Conservation (phyloP, 23 red algal species). For the Gracilaria domingensis region DNA sequence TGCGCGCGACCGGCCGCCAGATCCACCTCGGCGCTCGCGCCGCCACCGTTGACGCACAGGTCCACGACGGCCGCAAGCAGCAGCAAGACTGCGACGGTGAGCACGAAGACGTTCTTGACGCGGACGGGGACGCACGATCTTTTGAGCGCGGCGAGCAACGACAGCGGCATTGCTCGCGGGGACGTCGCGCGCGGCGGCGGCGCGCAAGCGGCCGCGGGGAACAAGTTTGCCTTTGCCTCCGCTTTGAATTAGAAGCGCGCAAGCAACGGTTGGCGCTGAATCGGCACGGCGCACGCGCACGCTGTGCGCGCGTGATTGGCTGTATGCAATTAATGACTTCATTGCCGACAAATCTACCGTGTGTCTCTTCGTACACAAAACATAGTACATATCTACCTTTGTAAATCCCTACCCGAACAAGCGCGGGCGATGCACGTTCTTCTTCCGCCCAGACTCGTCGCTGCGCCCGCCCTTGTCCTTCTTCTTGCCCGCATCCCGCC, state of each 20-base stretch:
- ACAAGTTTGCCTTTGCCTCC: no score
- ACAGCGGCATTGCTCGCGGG: neutral
- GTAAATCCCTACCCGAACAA: constrained; percentile 30
- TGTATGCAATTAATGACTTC: neutral
- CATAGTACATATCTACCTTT: no score
- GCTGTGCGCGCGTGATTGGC: neutral
- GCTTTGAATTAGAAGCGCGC: no score
- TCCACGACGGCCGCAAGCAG: neutral
- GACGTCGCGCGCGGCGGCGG: neutral
- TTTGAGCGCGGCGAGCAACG: neutral
- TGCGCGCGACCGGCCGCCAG: neutral
- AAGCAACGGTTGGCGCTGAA: no score
- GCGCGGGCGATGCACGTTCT: constrained; percentile 25
- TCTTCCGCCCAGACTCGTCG: constrained; percentile 38
- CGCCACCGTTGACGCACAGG: no score
- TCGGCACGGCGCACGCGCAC: neutral
- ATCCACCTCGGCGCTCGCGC: neutral
- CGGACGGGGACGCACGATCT: neutral
- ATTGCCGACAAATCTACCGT: no score
- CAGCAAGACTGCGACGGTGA: neutral
- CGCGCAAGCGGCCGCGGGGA: no score
- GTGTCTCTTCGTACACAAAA: no score
- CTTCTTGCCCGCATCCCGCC: constrained; percentile 11
- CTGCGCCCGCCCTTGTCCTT: constrained; percentile 28
- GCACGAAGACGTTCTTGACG: neutral